Evolutionary conservation across 305 asterid species (phyloP), one percentile per base, ranked within the genome.

Genomic region (Fraxinus ornus): DNA sequence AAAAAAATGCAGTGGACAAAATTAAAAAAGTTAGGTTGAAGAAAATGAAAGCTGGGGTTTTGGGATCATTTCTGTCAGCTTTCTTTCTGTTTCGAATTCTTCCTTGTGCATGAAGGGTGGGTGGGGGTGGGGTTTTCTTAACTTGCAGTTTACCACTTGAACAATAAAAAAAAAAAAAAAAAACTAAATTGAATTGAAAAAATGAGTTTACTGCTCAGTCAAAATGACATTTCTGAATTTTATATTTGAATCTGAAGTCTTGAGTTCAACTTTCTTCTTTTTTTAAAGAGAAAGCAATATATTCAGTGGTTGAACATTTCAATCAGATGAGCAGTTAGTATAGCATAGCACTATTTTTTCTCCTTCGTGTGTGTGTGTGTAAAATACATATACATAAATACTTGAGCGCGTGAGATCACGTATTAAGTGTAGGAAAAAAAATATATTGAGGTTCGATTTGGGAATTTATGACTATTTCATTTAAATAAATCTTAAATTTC

Each of bases 81-180:
- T 82, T 71, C 74, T 32, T 7, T 62, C 78, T 21, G 73, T 8
- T 8, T 7, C 52, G 24, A 62, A 39, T 44, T 75, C 70, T 87
- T 79, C 76, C 88, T 85, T 86, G 55, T 75, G 71, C 55, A 74
- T 84, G 90, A 90, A 90, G 73, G 36, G 73, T 66, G 73, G 87
- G 89, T 82, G 85, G 80, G 66, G 68, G 86, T 86, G 83, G 88
- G 87, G 90, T 83, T 91, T 88, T 88, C 97, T 91, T 93, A 89
- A 86, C 95, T 93, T 90, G 91, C 71, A 88, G 89, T 90, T 87
- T 79, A 87, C 89, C 90, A 80, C 80, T 76, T 85, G 89, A 86
- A 81, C 78, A 84, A 81, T 26, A 83, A 37, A 86, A 86, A 81
- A 80, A 60, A 84, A 78, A 39, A 26, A 36, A 81, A 71, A n/a